Percentiles rank a stretch among this genome's conserved stretches.
Conservation (phyloP, 345 rosid species). For the Brassica cretica region DNA sequence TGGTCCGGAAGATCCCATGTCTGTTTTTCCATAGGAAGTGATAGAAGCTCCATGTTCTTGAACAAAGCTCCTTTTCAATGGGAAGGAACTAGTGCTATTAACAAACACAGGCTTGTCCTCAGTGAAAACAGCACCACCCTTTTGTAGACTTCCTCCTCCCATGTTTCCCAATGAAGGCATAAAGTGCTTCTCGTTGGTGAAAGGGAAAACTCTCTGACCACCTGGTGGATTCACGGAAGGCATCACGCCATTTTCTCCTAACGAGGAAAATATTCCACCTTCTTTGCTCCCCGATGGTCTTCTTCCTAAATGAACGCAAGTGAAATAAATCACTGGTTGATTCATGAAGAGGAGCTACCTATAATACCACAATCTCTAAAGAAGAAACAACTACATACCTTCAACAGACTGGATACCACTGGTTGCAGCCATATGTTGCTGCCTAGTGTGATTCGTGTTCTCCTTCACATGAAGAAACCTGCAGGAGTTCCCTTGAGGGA, state of each 20-base stretch:
- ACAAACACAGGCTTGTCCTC: constrained; percentile 42
- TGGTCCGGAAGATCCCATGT: constrained; percentile 39
- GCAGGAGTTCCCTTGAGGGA: constrained; percentile 68
- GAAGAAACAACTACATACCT: constrained; percentile 43
- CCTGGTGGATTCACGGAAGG: constrained; percentile 35
- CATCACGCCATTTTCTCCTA: constrained; percentile 9
- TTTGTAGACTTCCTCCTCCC: constrained; percentile 42
- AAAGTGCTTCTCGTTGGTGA: constrained; percentile 40
- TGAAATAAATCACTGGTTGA: constrained; percentile 2
- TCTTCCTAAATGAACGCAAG: constrained; percentile 30
- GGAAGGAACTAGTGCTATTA: constrained; percentile 41
- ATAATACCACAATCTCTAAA: no score
- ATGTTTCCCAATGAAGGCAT: constrained; percentile 41
- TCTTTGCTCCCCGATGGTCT: constrained; percentile 6
- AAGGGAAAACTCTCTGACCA: constrained; percentile 35
- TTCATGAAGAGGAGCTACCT: neutral
- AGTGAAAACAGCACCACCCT: constrained; percentile 37
- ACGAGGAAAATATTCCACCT: constrained; percentile 9
- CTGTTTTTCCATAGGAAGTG: constrained; percentile 34
- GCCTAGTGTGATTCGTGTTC: constrained; percentile 25
- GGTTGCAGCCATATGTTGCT: constrained; percentile 42
- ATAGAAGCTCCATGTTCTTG: constrained; percentile 48
- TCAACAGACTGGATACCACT: constrained; percentile 40
- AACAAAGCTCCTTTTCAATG: constrained; percentile 44
- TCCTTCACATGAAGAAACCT: constrained; percentile 71